phyloP scores from a whole-genome alignment of 1,284 basidiomycete species.

The Puccinia sorghi region DNA sequence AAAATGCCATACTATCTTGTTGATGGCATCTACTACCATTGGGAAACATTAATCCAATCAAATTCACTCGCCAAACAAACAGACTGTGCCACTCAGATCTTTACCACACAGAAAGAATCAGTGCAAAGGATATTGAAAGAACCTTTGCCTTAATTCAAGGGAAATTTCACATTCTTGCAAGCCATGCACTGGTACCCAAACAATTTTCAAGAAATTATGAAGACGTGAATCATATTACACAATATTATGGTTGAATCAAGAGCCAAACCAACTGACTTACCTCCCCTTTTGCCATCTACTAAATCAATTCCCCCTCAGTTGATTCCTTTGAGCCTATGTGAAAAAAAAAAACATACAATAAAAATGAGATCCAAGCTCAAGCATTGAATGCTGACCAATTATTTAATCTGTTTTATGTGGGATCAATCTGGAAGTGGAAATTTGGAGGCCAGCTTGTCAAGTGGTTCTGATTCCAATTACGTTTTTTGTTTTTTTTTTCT shows the following conservation, averaged over 20 bases:
- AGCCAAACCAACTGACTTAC: no score
- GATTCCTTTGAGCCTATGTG: background rate
- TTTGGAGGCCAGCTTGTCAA: no score
- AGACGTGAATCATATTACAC: background rate
- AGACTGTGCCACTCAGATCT: background rate
- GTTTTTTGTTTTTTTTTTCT: background rate
- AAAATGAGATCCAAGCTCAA: background rate
- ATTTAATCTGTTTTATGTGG: background rate
- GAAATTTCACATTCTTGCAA: background rate
- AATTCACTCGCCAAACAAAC: background rate
- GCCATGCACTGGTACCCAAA: background rate
- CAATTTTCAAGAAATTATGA: background rate
- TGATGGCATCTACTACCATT: constrained; percentile 3
- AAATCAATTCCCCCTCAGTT: background rate
- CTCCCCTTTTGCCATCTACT: background rate
- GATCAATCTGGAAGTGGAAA: no score
- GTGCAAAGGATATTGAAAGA: constrained; percentile 21
- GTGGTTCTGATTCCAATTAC: no score
- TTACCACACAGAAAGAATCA: background rate
- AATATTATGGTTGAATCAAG: background rate
- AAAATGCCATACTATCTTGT: constrained; percentile 18
- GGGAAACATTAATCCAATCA: background rate
- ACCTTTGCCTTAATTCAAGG: constrained; percentile 31
- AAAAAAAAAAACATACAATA: background rate
- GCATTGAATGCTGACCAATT: background rate